Conservation (phyloP, 345 rosid species). For the Linum trigynum region DNA sequence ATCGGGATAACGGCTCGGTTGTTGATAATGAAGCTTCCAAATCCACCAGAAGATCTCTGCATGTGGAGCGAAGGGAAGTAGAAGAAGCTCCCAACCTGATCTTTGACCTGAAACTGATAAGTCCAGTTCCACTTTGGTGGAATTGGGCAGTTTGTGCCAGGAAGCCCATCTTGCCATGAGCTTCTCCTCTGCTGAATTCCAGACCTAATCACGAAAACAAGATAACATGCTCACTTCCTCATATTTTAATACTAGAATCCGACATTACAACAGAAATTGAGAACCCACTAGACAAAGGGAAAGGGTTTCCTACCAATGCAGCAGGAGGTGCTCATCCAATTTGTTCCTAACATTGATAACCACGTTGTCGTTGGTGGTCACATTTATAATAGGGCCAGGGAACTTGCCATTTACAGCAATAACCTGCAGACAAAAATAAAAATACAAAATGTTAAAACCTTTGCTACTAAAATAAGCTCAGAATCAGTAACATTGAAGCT, state of each 20-base stretch:
- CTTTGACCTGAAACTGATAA: conserved; percentile 97
- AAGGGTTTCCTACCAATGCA: conserved; percentile 62
- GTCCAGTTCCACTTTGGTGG: conserved; percentile 99
- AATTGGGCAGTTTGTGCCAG: conserved; percentile 92
- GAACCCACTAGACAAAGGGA: background rate
- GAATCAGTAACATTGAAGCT: conserved; percentile 12
- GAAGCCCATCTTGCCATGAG: conserved; percentile 98
- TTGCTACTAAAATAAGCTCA: background rate
- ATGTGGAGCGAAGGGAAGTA: conserved; percentile 95
- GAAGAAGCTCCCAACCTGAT: conserved; percentile 95
- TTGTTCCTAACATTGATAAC: conserved; percentile 82
- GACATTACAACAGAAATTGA: background rate
- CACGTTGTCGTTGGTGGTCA: conserved; percentile 80
- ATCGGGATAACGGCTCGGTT: conserved; percentile 67
- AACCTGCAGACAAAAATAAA: conserved; percentile 42
- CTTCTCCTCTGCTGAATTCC: conserved; percentile 93
- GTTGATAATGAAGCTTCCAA: conserved; percentile 71
- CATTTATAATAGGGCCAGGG: conserved; percentile 86
- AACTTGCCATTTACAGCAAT: conserved; percentile 88
- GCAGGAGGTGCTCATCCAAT: conserved; percentile 71
- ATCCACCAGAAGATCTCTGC: conserved; percentile 95
- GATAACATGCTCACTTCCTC: background rate
- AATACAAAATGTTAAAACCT: background rate
- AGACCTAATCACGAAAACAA: background rate
- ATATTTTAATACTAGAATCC: background rate